These are phyloP conservation scores for Puccinia brachypodii DNA, from an alignment of 1,284 basidiomycete species.

Conservation along the genomic window DNA sequence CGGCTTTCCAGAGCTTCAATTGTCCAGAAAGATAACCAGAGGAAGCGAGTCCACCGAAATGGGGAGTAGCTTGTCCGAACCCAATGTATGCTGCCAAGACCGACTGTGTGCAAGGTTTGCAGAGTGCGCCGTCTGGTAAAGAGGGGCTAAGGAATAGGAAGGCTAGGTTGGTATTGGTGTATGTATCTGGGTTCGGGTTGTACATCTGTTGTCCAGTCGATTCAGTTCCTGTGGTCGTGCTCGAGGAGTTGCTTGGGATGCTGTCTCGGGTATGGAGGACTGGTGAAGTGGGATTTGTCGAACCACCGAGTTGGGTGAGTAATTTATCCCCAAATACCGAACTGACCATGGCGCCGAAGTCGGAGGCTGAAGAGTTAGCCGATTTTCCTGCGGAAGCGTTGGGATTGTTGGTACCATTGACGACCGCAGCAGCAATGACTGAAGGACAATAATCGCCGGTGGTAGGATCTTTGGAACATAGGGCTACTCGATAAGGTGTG, in stretches of 20 bases:
- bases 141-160: constrained; percentile 42
- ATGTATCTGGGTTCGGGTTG: constrained; percentile 30
- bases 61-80: constrained; percentile 39
- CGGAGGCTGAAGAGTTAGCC: constrained; percentile 17
- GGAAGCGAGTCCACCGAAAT: constrained; percentile 38
- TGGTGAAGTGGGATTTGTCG: background rate
- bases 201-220: background rate
- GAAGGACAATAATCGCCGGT: constrained; percentile 33
- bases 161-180: constrained; percentile 43
- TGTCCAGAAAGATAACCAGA: constrained; percentile 45
- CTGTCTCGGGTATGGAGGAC: background rate
- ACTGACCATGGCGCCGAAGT: constrained; percentile 35
- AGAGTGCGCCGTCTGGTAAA: constrained; percentile 34
- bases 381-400: background rate
- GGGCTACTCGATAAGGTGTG: constrained; percentile 27
- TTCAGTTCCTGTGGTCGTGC: background rate
- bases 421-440: constrained; percentile 30
- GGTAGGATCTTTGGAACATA: constrained; percentile 39
- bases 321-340: constrained; percentile 25
- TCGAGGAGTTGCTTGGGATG: background rate
- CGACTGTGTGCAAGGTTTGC: constrained; percentile 36
- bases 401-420: constrained; percentile 20
- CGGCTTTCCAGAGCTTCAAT: constrained; percentile 39
- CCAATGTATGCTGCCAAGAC: constrained; percentile 37
- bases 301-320: constrained; percentile 16